phyloP scores from a whole-genome alignment of 257 asterid genomes.

The Dorcoceras hygrometricum region DNA sequence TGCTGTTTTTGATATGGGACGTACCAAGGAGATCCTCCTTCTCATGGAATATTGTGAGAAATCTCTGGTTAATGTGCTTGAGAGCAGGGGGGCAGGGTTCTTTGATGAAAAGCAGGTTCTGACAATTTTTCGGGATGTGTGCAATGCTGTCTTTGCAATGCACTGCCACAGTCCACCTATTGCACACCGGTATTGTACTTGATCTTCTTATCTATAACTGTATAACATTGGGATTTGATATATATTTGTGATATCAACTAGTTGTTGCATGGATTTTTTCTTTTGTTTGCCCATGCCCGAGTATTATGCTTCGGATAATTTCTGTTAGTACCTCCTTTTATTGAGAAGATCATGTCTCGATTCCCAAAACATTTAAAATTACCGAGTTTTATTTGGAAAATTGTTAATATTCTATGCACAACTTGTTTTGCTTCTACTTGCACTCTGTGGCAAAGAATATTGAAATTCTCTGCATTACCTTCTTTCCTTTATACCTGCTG shows the following conservation, averaged over 20 bases:
- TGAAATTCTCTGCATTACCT: constrained; percentile 7
- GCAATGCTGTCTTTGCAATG: constrained; percentile 94
- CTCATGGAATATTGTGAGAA: constrained; percentile 93
- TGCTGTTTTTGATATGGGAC: constrained; percentile 85
- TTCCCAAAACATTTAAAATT: constrained; percentile 6
- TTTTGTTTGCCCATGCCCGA: not conserved
- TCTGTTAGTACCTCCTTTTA: not conserved
- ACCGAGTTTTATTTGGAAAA: not conserved
- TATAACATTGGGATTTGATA: not conserved
- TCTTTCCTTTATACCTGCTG: not conserved
- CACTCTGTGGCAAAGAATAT: constrained; percentile 6
- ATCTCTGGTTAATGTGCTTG: constrained; percentile 82
- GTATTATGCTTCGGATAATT: constrained; percentile 15
- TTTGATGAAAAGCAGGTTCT: constrained; percentile 90
- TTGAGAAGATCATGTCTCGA: not conserved
- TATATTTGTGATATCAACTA: constrained; percentile 2
- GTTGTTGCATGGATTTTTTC: constrained; percentile 5
- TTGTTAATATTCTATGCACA: constrained; percentile 3
- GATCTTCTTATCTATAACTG: constrained; percentile 4
- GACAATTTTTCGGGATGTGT: constrained; percentile 73
- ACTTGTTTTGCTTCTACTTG: constrained; percentile 8
- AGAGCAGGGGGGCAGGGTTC: constrained; percentile 85
- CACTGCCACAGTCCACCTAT: constrained; percentile 87
- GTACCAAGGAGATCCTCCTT: constrained; percentile 90
- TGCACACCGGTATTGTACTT: constrained; percentile 76